Conservation (phyloP, 805 yeast species). For the Myxozyma neotropica region DNA sequence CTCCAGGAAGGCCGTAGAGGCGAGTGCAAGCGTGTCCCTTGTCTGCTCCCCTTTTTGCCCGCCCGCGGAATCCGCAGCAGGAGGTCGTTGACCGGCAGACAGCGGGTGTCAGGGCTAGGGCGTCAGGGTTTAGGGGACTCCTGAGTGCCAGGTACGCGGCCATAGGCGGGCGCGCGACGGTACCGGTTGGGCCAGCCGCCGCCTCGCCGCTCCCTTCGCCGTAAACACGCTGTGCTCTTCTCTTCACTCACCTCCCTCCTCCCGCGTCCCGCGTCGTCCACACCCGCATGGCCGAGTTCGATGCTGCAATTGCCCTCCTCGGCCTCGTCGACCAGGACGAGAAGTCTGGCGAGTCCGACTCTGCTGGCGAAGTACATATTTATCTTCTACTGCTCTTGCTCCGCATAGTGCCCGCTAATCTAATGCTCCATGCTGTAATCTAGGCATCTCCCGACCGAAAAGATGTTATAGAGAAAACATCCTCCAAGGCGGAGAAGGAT, state of each 20-base stretch:
- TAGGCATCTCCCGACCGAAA: background rate
- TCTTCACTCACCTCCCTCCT: background rate
- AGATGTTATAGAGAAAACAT: too few species aligned
- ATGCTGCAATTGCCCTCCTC: constrained; percentile 34
- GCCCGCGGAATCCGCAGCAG: too few species aligned
- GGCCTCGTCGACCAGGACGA: constrained; percentile 33
- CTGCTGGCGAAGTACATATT: constrained; percentile 1
- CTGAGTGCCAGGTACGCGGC: constrained; percentile 9
- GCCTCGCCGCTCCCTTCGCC: constrained; percentile 4
- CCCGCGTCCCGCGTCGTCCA: background rate
- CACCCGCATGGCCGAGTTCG: constrained; percentile 29
- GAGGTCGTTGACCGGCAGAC: background rate
- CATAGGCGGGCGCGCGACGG: background rate
- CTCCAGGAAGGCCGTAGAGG: too few species aligned
- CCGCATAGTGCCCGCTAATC: too few species aligned
- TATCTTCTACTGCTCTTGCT: background rate
- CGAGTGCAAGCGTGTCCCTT: too few species aligned
- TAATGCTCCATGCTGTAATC: background rate
- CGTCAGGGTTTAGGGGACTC: constrained; percentile 17
- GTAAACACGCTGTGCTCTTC: background rate
- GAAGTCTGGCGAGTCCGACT: constrained; percentile 20
- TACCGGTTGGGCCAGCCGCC: background rate
- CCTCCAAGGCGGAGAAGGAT: too few species aligned
- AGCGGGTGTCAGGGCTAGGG: background rate
- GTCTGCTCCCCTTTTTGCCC: too few species aligned